phyloP scores from a whole-genome alignment of 192 early-diverging fungal species.

The Allomyces macrogynus region DNA sequence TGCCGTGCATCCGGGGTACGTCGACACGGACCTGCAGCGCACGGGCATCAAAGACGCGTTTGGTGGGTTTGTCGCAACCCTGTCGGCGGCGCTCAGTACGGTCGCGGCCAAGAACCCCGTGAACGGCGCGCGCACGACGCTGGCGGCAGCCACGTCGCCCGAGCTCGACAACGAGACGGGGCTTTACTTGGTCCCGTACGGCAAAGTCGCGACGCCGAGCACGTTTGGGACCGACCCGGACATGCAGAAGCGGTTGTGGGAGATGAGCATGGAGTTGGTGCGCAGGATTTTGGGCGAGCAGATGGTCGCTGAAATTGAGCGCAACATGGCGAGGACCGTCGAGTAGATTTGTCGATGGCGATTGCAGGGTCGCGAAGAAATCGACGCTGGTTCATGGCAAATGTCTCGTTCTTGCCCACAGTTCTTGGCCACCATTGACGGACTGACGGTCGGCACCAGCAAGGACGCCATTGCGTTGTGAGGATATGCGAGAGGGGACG shows the following conservation, averaged over 20 bases:
- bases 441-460: no score
- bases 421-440: no score
- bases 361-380: no score
- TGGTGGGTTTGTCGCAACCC: background rate
- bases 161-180: background rate
- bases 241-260: background rate
- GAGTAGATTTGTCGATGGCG: no score
- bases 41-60: background rate
- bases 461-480: no score
- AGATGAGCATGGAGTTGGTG: background rate
- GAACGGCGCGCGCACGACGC: background rate
- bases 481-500: no score
- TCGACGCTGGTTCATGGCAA: no score
- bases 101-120: background rate
- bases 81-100: background rate
- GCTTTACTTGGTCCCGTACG: background rate
- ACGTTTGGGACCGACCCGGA: background rate
- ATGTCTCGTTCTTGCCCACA: no score
- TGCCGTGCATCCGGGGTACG: conserved; percentile 32
- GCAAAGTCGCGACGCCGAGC: background rate
- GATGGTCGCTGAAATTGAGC: background rate
- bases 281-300: background rate
- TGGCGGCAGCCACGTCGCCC: background rate
- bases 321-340: background rate
- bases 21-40: conserved; percentile 23